A percentile compares a stretch with the other conserved stretches of the same genome.
phyloP scores from a whole-genome alignment of 139 green algal species.

The Chlamydomonas schloesseri region DNA sequence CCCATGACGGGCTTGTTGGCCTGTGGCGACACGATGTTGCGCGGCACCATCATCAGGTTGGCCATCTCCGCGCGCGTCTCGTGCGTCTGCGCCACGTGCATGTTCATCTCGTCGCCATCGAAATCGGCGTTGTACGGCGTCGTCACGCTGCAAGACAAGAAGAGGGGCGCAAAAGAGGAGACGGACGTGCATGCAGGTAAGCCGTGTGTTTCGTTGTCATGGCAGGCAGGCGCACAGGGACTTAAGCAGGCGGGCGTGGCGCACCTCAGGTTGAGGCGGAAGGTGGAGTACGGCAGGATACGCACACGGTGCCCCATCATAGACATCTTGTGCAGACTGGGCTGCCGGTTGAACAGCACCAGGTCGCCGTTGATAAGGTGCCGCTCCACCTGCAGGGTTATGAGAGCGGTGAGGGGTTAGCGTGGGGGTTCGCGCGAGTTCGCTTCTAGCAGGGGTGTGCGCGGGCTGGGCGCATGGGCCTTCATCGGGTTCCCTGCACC shows the following conservation, averaged over 20 bases:
- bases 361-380: conserved; percentile 96
- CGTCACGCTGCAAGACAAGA: conserved; percentile 89
- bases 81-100: conserved; percentile 95
- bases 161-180: conserved; percentile 85
- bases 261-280: conserved; percentile 63
- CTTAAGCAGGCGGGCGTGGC: background rate
- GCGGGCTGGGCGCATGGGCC: too few relatives aligned
- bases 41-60: conserved; percentile 99
- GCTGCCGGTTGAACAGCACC: conserved; percentile 99
- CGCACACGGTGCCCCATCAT: conserved; percentile 94
- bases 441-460: too few relatives aligned
- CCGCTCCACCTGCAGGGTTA: conserved; percentile 84
- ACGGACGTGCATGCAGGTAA: conserved; percentile 52
- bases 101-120: conserved; percentile 99
- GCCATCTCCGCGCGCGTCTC: conserved; percentile 94
- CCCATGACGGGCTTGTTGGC: conserved; percentile 99
- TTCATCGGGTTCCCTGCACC: too few relatives aligned
- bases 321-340: conserved; percentile 99
- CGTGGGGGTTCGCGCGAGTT: background rate
- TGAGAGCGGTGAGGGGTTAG: background rate
- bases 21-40: conserved; percentile 98
- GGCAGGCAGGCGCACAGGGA: background rate
- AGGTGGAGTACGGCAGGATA: conserved; percentile 95
- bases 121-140: conserved; percentile 99
- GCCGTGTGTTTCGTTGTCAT: too few relatives aligned